These are phyloP conservation scores for Suhomyces taliae DNA, from an alignment of 1,139 yeast genomes.

Conservation along the genomic window DNA sequence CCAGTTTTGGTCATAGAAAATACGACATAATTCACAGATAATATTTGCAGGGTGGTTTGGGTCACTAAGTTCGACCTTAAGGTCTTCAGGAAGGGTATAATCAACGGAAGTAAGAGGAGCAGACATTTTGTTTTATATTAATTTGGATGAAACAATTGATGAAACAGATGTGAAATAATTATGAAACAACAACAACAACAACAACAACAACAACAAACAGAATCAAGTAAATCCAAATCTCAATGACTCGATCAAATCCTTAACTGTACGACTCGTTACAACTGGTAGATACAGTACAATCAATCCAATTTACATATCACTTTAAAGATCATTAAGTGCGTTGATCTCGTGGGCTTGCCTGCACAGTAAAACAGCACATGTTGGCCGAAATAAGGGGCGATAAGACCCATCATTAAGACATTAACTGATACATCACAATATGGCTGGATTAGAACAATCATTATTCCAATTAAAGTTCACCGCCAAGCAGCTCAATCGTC, in stretches of 20 bases:
- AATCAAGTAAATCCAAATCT: too few species aligned
- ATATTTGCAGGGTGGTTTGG: slow-evolving; percentile 80
- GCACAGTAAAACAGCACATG: too few species aligned
- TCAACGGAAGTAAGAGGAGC: not conserved
- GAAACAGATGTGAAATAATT: too few species aligned
- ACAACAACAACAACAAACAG: too few species aligned
- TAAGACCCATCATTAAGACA: not conserved
- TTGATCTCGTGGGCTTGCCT: too few species aligned
- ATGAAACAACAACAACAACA: too few species aligned
- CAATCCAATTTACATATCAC: too few species aligned
- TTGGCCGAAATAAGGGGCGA: slow-evolving; percentile 1
- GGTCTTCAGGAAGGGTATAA: not conserved
- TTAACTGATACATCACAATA: slow-evolving; percentile 10
- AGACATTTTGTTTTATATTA: not conserved
- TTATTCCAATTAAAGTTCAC: slow-evolving; percentile 68
- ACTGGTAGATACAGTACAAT: too few species aligned
- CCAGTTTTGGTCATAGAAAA: slow-evolving; percentile 83
- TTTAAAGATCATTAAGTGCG: too few species aligned
- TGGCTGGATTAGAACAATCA: slow-evolving; percentile 52
- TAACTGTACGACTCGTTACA: too few species aligned
- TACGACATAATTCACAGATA: slow-evolving; percentile 77
- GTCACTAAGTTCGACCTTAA: slow-evolving; percentile 27
- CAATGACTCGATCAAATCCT: too few species aligned
- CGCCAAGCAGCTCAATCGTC: slow-evolving; percentile 87
- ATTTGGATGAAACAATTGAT: not conserved